These are phyloP conservation scores for Musa itinerans DNA, from an alignment of 176 grass and related monocot species.

Conservation along the genomic window DNA sequence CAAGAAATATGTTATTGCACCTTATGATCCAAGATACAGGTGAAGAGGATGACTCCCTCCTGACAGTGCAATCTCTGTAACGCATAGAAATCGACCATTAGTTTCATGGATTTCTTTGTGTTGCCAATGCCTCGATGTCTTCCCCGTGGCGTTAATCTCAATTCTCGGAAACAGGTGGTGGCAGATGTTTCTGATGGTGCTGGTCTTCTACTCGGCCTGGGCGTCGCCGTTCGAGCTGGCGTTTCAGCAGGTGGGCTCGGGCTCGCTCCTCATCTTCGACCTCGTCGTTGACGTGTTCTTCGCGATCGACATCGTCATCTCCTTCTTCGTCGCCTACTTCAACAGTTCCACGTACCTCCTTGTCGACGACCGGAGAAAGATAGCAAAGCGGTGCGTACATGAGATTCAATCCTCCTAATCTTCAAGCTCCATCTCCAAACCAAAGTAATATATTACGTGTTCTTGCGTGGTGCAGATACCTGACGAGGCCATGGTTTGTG, in stretches of 20 bases:
- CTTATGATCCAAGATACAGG: conserved; percentile 8
- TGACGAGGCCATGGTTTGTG: conserved; percentile 28
- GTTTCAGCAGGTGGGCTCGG: conserved; percentile 17
- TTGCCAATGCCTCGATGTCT: not conserved
- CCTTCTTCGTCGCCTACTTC: conserved; percentile 55
- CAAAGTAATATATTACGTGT: not conserved
- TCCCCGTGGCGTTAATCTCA: too few species aligned
- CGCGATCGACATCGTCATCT: conserved; percentile 34
- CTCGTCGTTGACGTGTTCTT: conserved; percentile 51
- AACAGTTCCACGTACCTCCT: conserved; percentile 35
- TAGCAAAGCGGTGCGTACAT: conserved; percentile 25
- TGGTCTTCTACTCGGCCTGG: conserved; percentile 57
- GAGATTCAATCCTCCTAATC: not conserved
- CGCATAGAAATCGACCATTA: not conserved
- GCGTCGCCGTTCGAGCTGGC: conserved; percentile 46
- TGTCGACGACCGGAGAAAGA: conserved; percentile 41
- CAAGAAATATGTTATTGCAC: conserved; percentile 4
- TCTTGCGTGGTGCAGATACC: conserved; percentile 1
- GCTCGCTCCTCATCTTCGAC: conserved; percentile 25
- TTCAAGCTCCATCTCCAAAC: not conserved
- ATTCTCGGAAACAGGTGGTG: conserved; percentile 30
- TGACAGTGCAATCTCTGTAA: too few species aligned
- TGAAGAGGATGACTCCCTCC: not conserved
- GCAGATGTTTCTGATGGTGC: conserved; percentile 35
- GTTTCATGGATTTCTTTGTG: not conserved